Percentiles rank a stretch among this genome's conserved stretches.
Evolutionary conservation across 805 yeast species (phyloP).

Genomic region (Hyphopichia homilentoma): DNA sequence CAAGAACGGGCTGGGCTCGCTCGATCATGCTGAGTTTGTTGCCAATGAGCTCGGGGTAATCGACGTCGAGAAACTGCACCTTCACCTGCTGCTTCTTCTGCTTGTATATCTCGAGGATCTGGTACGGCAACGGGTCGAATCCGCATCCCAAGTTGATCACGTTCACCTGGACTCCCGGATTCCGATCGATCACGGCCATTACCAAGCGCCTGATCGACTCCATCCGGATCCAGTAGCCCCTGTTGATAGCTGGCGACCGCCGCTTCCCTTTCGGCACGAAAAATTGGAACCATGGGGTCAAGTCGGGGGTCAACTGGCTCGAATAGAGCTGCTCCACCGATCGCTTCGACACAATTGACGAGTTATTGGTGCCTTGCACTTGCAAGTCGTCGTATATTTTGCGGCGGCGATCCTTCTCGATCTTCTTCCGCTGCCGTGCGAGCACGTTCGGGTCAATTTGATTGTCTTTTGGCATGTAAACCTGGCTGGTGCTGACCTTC

Average conservation of each 20-base stretch:
- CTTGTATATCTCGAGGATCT: conserved; percentile 19
- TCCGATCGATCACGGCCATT: conserved; percentile 36
- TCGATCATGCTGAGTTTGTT: conserved; percentile 53
- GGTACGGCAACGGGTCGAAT: conserved; percentile 45
- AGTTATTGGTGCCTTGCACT: conserved; percentile 81
- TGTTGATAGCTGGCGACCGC: conserved; percentile 74
- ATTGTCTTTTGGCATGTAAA: too few relatives aligned
- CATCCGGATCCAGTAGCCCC: conserved; percentile 83
- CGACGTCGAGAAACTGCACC: conserved; percentile 63
- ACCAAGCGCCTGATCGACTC: conserved; percentile 58
- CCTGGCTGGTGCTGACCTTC: too few relatives aligned
- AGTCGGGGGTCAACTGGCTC: conserved; percentile 26
- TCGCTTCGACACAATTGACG: conserved; percentile 77
- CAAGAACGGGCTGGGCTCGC: conserved; percentile 41
- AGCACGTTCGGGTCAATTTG: background rate
- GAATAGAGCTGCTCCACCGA: conserved; percentile 68
- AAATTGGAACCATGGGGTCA: conserved; percentile 52
- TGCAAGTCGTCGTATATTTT: conserved; percentile 57
- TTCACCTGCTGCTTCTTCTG: background rate
- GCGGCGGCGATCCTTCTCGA: conserved; percentile 44
- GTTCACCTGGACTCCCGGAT: conserved; percentile 16
- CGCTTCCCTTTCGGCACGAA: conserved; percentile 66
- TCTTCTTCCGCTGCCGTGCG: conserved; percentile 22
- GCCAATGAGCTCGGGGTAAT: conserved; percentile 64
- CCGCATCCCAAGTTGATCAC: conserved; percentile 80